Percentiles rank a stretch among this genome's conserved stretches.
Conservation (phyloP, 257 asterid genomes). For the Plantago ovata region DNA sequence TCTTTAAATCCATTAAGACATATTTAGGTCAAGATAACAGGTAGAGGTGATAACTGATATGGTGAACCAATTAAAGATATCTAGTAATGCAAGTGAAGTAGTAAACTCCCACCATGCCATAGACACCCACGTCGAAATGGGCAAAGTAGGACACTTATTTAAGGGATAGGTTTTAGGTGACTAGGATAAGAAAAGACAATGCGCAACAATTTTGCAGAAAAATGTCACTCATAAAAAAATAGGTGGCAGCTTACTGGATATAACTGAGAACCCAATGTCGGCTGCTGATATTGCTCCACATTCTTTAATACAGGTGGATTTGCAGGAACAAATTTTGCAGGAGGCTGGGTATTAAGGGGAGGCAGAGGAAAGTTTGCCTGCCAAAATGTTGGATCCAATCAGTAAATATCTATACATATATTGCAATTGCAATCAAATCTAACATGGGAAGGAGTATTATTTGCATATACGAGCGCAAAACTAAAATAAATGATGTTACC, state of each 20-base stretch:
- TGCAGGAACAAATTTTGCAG: slow-evolving; percentile 70
- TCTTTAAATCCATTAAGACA: neutral
- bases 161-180: neutral
- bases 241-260: slow-evolving; percentile 64
- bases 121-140: neutral
- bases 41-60: neutral
- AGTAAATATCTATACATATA: neutral
- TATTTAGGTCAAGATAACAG: neutral
- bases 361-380: slow-evolving; percentile 72
- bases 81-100: no score
- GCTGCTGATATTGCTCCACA: slow-evolving; percentile 87
- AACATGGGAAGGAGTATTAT: neutral
- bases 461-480: neutral
- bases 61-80: no score
- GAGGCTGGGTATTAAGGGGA: slow-evolving; percentile 61
- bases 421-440: neutral
- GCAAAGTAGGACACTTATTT: neutral
- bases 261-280: slow-evolving; percentile 80
- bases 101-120: neutral
- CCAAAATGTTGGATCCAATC: slow-evolving; percentile 13
- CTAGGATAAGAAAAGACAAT: neutral
- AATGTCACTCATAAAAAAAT: neutral
- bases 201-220: neutral
- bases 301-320: slow-evolving; percentile 67
- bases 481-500: slow-evolving; percentile 33